A percentile compares a stretch with the other conserved stretches of the same genome.
These are phyloP conservation scores for Cercophora scortea DNA, from an alignment of 495 filamentous ascomycete species.

Conservation along the genomic window DNA sequence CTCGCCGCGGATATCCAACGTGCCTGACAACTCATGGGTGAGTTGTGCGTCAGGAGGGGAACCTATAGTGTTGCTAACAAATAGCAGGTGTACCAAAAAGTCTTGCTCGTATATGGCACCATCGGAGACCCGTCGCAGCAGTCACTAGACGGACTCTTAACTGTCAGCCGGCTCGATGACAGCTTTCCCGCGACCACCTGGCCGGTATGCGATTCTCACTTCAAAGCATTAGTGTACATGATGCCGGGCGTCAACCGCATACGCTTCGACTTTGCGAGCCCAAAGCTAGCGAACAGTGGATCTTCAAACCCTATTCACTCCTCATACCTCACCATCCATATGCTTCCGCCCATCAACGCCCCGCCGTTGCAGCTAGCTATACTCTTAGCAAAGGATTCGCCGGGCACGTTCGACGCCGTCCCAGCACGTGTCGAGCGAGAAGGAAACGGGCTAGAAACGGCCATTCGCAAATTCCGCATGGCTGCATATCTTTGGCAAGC, in stretches of 20 bases:
- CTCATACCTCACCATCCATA: slow-evolving; percentile 72
- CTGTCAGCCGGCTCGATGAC: slow-evolving; percentile 75
- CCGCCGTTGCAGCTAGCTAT: slow-evolving; percentile 83
- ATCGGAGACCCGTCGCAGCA: slow-evolving; percentile 65
- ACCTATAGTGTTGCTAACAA: slow-evolving; percentile 1
- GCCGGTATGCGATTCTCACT: slow-evolving; percentile 80
- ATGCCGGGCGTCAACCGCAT: slow-evolving; percentile 78
- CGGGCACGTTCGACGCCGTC: slow-evolving; percentile 74
- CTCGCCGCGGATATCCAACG: slow-evolving; percentile 66
- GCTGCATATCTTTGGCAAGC: slow-evolving; percentile 93
- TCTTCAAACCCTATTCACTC: slow-evolving; percentile 64
- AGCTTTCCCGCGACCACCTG: slow-evolving; percentile 70
- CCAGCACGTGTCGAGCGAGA: slow-evolving; percentile 68
- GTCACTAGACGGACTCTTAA: slow-evolving; percentile 70
- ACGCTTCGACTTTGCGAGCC: slow-evolving; percentile 76
- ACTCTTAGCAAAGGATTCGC: slow-evolving; percentile 78
- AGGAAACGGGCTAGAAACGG: slow-evolving; percentile 70
- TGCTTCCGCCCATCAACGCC: slow-evolving; percentile 64
- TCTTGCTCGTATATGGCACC: slow-evolving; percentile 70
- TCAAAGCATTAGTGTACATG: slow-evolving; percentile 85
- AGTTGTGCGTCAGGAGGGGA: slow-evolving; percentile 8
- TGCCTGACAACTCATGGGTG: slow-evolving; percentile 80
- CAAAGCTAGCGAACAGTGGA: slow-evolving; percentile 66
- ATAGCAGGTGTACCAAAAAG: slow-evolving; percentile 76
- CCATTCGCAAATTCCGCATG: slow-evolving; percentile 81